A percentile compares a stretch with the other conserved stretches of the same genome.
These are phyloP conservation scores for Psilocybe azurescens DNA, from an alignment of 768 basidiomycete genomes.

Conservation along the genomic window DNA sequence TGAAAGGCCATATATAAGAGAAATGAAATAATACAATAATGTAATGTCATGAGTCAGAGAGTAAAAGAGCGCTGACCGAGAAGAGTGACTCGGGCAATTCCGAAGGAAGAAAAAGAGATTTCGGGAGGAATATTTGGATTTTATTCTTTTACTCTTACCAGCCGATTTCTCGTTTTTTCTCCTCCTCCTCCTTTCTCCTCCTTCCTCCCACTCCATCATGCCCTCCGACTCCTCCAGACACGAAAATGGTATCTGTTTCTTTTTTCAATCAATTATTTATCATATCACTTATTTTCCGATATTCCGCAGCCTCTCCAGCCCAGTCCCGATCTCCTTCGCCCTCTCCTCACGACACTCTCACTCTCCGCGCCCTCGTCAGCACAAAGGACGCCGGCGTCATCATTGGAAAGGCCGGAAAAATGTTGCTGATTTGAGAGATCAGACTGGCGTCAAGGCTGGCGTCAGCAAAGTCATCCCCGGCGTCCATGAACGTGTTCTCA, in stretches of 20 bases:
- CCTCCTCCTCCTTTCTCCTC: slow-evolving; percentile 33
- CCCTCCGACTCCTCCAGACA: slow-evolving; percentile 66
- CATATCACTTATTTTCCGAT: slow-evolving; percentile 22
- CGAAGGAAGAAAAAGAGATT: slow-evolving; percentile 29
- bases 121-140: slow-evolving; percentile 23
- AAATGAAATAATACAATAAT: slow-evolving; percentile 1
- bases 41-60: slow-evolving; percentile 7
- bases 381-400: slow-evolving; percentile 98
- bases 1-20: slow-evolving; percentile 11
- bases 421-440: slow-evolving; percentile 94
- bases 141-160: slow-evolving; percentile 32
- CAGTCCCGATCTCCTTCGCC: slow-evolving; percentile 81
- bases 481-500: slow-evolving; percentile 97
- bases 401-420: slow-evolving; percentile 98
- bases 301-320: slow-evolving; percentile 57
- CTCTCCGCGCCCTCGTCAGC: slow-evolving; percentile 92
- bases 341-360: slow-evolving; percentile 74
- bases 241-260: slow-evolving; percentile 53
- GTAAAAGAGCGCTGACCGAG: slow-evolving; percentile 5
- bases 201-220: slow-evolving; percentile 51
- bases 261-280: no score
- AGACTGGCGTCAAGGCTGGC: slow-evolving; percentile 97
- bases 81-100: slow-evolving; percentile 30
- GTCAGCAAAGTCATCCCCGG: slow-evolving; percentile 98
- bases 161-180: slow-evolving; percentile 26